Conservation (phyloP, 306 rosid genomes). For the Rubus parviflorus region DNA sequence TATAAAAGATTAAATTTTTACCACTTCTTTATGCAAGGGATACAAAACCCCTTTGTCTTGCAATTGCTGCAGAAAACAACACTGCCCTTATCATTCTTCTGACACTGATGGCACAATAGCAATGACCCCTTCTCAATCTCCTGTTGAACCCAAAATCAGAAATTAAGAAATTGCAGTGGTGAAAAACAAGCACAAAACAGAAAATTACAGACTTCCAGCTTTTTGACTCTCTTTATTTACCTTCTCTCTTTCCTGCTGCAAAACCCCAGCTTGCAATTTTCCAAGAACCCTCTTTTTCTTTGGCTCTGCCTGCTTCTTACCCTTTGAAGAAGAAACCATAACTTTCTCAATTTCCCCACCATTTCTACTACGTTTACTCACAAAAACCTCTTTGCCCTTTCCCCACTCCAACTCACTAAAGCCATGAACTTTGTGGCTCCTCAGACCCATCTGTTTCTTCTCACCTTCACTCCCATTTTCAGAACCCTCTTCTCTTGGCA, state of each 20-base stretch:
- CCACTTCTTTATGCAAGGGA: slow-evolving; percentile 33
- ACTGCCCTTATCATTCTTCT: slow-evolving; percentile 69
- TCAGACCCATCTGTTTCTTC: background rate
- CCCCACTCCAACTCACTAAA: background rate
- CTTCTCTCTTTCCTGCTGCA: no score
- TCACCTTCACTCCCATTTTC: background rate
- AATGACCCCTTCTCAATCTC: slow-evolving; percentile 26
- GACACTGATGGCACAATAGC: slow-evolving; percentile 82
- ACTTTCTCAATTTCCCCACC: background rate
- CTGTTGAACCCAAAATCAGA: slow-evolving; percentile 31
- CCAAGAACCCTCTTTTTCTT: no score
- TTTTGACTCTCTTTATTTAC: background rate
- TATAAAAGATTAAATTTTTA: slow-evolving; percentile 8
- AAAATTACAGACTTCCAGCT: background rate
- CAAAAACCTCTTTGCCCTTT: background rate
- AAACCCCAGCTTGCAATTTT: no score
- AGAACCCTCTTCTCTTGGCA: background rate
- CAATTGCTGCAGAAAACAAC: slow-evolving; percentile 58
- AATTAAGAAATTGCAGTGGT: no score
- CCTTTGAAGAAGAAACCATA: background rate
- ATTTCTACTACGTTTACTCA: no score
- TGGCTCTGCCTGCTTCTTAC: background rate
- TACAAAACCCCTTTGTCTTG: slow-evolving; percentile 11
- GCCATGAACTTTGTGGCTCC: background rate
- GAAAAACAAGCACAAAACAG: background rate